Conservation (phyloP, 1,284 basidiomycete species). For the Ceratobasidium sp. region DNA sequence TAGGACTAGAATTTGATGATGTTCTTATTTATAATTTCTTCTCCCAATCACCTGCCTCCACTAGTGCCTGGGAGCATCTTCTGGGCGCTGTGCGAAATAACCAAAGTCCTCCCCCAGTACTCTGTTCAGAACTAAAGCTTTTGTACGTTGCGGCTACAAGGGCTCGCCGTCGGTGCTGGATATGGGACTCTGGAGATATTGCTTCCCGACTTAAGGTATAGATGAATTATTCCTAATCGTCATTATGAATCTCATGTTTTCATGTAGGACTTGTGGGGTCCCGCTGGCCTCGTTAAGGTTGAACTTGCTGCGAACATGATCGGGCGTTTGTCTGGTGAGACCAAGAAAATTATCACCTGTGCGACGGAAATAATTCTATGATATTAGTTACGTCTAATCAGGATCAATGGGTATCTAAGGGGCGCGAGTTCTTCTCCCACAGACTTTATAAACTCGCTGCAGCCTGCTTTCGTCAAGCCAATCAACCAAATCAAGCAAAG, state of each 20-base stretch:
- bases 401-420: conserved; percentile 9
- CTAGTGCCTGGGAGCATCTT: neutral
- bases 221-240: too few species aligned
- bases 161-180: conserved; percentile 39
- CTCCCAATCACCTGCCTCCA: neutral
- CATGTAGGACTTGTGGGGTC: neutral
- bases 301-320: conserved; percentile 18
- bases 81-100: neutral
- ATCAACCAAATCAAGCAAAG: neutral
- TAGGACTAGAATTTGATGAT: conserved; percentile 15
- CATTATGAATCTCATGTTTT: neutral
- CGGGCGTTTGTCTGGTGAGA: conserved; percentile 7
- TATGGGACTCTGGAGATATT: conserved; percentile 38
- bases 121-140: conserved; percentile 38
- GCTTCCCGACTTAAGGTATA: neutral
- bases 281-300: neutral
- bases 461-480: conserved; percentile 17
- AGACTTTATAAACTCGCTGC: conserved; percentile 28
- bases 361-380: neutral
- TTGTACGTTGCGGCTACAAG: conserved; percentile 42
- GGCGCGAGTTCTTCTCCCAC: conserved; percentile 29
- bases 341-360: neutral
- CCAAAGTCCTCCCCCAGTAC: neutral
- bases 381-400: neutral
- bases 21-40: conserved; percentile 13